phyloP scores from a whole-genome alignment of 2,329 filamentous ascomycete species.

The Pseudogymnoascus sp. region DNA sequence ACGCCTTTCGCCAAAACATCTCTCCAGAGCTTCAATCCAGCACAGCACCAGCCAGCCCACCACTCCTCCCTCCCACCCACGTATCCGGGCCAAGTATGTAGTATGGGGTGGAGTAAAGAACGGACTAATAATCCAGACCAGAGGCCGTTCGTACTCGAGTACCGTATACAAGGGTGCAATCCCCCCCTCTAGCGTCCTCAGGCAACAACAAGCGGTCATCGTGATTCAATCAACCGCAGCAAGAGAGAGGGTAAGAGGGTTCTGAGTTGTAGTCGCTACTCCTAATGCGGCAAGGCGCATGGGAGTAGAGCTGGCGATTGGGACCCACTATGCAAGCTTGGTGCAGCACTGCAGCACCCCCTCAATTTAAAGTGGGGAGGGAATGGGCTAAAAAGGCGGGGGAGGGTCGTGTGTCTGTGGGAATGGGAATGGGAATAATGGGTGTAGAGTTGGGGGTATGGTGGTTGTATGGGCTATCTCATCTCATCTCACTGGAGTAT shows the following conservation, averaged over 20 bases:
- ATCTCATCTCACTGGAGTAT: neutral
- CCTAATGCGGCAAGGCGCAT: neutral
- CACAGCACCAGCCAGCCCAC: neutral
- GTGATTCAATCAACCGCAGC: neutral
- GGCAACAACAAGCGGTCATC: slow-evolving; percentile 5
- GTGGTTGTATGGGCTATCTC: neutral
- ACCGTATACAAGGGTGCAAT: neutral
- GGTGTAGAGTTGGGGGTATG: neutral
- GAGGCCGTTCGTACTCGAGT: too few species aligned
- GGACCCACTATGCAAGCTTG: neutral
- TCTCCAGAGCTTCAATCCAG: neutral
- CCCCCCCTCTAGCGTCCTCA: neutral
- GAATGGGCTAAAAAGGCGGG: neutral
- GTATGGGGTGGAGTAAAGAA: neutral
- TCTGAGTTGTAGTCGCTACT: neutral
- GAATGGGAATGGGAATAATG: too few species aligned
- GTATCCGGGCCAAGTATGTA: neutral
- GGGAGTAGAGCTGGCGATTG: neutral
- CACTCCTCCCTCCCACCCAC: neutral
- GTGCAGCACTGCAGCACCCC: neutral
- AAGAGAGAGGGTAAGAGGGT: neutral
- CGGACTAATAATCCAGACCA: neutral
- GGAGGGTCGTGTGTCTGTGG: slow-evolving; percentile 2
- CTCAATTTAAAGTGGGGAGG: neutral
- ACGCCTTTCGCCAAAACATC: neutral